Evolutionary conservation across 768 basidiomycete species (phyloP), one percentile per base, ranked within the genome.

Genomic region (Mycena belliarum): DNA sequence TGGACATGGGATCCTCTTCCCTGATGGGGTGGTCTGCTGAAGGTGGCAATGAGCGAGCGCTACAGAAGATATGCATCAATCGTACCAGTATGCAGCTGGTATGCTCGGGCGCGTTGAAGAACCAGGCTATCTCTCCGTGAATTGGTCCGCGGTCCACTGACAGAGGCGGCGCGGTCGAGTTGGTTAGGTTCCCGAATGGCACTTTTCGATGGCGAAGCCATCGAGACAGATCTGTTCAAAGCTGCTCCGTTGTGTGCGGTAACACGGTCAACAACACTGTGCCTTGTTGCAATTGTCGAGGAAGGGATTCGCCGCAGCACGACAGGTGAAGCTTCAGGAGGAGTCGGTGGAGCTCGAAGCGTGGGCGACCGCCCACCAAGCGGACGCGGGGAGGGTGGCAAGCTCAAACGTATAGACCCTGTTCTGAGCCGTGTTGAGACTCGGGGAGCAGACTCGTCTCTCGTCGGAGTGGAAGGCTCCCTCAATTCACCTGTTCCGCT

Each of bases 1-100:
- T 67, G 12, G 71, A 61, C 41, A 78, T 59, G 18, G 73, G 68
- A 21, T 73, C 68, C 20, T 54, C 55, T 41, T 56, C 53, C 52
- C 59, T 65, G 51, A 52, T 61, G 18, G 55, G 37, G 42, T 28
- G 49, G 44, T 59, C 55, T n/a, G n/a, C n/a, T 45, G 38, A 24
- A 12, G 11, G 18, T 12, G 1, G 9, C n/a, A 20, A 38, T 59
- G 35, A 65, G 48, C 14, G 25, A 3, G 1, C 23, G 26, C 16
- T 38, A 28, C 28, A 14, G 32, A 28, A 2, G 18, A 14, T 3
- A 38, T 38, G 23, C 16, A 20, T 25, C 18, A 21, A 25, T 37
- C 29, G 35, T 29, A 50, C 58, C 59, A 26, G 53, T n/a, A 21
- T 54, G 35, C 55, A 52, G 54, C 23, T 55, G 59, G 10, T 59